Percentiles rank a stretch among this genome's conserved stretches.
Conservation (phyloP, 192 early-diverging fungal genomes). For the Haplosporangium gracile region DNA sequence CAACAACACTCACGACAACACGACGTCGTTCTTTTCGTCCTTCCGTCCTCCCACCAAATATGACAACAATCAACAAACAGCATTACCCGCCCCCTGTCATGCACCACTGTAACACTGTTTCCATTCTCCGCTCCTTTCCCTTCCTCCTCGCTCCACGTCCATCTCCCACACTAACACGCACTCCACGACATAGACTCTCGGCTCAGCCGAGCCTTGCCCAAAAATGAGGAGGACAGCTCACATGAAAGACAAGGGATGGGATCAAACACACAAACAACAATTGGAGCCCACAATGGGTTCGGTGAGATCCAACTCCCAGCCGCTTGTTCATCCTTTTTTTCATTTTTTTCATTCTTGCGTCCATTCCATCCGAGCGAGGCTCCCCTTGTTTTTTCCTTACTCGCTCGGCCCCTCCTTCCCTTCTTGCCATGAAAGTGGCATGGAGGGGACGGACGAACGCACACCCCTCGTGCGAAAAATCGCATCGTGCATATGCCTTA, state of each 20-base stretch:
- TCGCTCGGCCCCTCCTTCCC: background rate
- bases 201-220: background rate
- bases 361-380: background rate
- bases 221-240: background rate
- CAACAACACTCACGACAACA: background rate
- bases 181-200: conserved; percentile 2
- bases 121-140: background rate
- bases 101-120: background rate
- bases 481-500: background rate
- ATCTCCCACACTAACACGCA: background rate
- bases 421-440: background rate
- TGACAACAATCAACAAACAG: background rate
- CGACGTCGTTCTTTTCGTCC: too few species aligned
- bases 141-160: background rate
- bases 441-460: background rate
- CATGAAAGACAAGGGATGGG: background rate
- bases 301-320: background rate
- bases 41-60: too few species aligned
- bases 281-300: too few species aligned
- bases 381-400: background rate
- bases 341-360: background rate
- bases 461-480: background rate
- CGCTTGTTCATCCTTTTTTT: background rate
- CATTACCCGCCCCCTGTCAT: background rate
- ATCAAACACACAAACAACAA: background rate